phyloP scores from a whole-genome alignment of 208 protist genomes.

The Acanthamoeba triangularis region DNA sequence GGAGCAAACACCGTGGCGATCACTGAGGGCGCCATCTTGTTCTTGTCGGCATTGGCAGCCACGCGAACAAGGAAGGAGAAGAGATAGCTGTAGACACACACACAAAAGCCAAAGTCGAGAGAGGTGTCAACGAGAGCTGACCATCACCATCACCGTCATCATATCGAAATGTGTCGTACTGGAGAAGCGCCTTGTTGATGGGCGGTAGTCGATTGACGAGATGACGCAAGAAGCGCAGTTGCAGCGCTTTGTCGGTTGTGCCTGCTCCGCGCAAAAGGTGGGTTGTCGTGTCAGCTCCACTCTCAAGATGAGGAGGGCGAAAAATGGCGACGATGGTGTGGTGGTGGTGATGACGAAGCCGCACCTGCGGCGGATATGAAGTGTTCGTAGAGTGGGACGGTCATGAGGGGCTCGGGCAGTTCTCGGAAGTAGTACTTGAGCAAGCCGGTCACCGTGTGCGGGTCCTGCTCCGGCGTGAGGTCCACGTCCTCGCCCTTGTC shows the following conservation, averaged over 20 bases:
- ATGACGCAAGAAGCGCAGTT: slow-evolving; percentile 62
- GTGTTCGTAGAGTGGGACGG: slow-evolving; percentile 34
- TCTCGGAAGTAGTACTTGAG: slow-evolving; percentile 76
- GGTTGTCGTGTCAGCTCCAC: too few relatives aligned
- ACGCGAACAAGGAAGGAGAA: slow-evolving; percentile 59
- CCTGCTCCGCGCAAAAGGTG: neutral
- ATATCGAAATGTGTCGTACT: neutral
- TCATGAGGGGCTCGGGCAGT: slow-evolving; percentile 66
- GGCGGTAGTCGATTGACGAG: slow-evolving; percentile 26
- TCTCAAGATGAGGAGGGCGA: too few relatives aligned
- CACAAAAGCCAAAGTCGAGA: neutral
- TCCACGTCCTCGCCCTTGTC: slow-evolving; percentile 77
- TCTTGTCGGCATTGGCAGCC: slow-evolving; percentile 8
- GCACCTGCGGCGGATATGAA: slow-evolving; percentile 39
- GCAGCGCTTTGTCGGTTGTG: slow-evolving; percentile 44
- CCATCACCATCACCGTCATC: too few relatives aligned
- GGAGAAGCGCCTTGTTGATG: slow-evolving; percentile 56
- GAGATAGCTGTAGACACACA: slow-evolving; percentile 7
- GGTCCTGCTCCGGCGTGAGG: slow-evolving; percentile 38
- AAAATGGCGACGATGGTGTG: too few relatives aligned
- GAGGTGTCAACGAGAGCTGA: neutral
- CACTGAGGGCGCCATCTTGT: slow-evolving; percentile 53
- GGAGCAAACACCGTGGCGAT: slow-evolving; percentile 68
- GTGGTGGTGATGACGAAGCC: neutral
- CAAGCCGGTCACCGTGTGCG: slow-evolving; percentile 60